phyloP scores from a whole-genome alignment of 2,329 filamentous ascomycete genomes.

The Microdochium nivale region DNA sequence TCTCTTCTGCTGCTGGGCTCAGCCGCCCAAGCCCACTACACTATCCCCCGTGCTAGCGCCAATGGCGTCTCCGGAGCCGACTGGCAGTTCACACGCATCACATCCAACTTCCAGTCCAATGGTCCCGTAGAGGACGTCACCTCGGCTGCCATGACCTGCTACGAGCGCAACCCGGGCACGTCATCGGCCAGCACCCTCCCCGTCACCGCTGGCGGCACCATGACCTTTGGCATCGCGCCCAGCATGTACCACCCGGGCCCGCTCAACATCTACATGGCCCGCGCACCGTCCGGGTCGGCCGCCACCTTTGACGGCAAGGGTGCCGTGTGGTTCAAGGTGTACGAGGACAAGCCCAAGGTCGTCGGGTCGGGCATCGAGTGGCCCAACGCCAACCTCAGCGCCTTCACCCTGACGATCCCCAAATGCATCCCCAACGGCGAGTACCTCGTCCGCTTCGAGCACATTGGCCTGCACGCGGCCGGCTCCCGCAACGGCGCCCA shows the following conservation, averaged over 20 bases:
- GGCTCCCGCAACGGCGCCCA: slow-evolving; percentile 33
- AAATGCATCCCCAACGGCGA: slow-evolving; percentile 42
- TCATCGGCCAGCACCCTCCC: slow-evolving; percentile 12
- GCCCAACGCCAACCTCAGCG: not conserved
- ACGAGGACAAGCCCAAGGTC: not conserved
- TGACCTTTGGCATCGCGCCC: slow-evolving; percentile 17
- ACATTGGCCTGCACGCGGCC: slow-evolving; percentile 47
- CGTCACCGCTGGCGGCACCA: slow-evolving; percentile 14
- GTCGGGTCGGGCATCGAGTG: not conserved
- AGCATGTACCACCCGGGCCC: slow-evolving; percentile 7
- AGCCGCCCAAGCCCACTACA: slow-evolving; percentile 1
- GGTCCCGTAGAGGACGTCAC: slow-evolving; percentile 15
- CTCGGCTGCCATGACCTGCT: slow-evolving; percentile 18
- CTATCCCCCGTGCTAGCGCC: not conserved
- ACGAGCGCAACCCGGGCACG: slow-evolving; percentile 9
- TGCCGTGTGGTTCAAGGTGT: not conserved
- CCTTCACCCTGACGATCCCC: slow-evolving; percentile 36
- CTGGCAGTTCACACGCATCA: slow-evolving; percentile 18
- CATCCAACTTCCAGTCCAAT: slow-evolving; percentile 20
- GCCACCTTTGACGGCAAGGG: slow-evolving; percentile 2
- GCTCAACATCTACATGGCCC: slow-evolving; percentile 2
- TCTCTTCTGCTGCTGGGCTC: not conserved
- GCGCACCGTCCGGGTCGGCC: not conserved
- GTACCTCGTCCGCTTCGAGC: slow-evolving; percentile 51
- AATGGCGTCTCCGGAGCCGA: slow-evolving; percentile 4